Conservation (phyloP, 257 asterid genomes). For the Solanum etuberosum region DNA sequence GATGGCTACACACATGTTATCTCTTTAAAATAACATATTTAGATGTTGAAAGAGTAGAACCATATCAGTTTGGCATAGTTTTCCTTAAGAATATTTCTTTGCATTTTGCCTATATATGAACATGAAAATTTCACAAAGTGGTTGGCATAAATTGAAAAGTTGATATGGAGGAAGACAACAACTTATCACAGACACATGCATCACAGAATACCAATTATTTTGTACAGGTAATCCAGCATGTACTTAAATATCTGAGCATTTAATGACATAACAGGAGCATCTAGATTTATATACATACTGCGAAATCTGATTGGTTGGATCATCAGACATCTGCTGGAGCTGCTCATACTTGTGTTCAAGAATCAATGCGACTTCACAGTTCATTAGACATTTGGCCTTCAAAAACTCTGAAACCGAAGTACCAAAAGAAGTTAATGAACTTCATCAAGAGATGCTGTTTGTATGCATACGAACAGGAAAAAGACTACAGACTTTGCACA, state of each 20-base stretch:
- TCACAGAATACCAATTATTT: neutral
- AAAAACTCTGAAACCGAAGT: constrained; percentile 44
- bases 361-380: constrained; percentile 86
- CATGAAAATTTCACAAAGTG: neutral
- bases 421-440: neutral
- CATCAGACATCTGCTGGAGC: constrained; percentile 92
- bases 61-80: neutral
- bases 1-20: neutral
- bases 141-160: neutral
- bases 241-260: neutral
- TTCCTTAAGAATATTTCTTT: neutral
- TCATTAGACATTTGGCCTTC: constrained; percentile 94
- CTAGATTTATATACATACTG: constrained; percentile 43
- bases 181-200: neutral
- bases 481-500: neutral
- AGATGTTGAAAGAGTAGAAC: neutral
- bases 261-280: neutral
- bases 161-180: neutral
- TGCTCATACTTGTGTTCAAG: constrained; percentile 90
- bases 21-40: neutral
- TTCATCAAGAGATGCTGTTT: neutral
- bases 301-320: constrained; percentile 80
- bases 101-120: neutral
- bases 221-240: neutral
- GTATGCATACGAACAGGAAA: neutral